phyloP scores from a whole-genome alignment of 2,329 filamentous ascomycete species.

The Penicillium sp. region DNA sequence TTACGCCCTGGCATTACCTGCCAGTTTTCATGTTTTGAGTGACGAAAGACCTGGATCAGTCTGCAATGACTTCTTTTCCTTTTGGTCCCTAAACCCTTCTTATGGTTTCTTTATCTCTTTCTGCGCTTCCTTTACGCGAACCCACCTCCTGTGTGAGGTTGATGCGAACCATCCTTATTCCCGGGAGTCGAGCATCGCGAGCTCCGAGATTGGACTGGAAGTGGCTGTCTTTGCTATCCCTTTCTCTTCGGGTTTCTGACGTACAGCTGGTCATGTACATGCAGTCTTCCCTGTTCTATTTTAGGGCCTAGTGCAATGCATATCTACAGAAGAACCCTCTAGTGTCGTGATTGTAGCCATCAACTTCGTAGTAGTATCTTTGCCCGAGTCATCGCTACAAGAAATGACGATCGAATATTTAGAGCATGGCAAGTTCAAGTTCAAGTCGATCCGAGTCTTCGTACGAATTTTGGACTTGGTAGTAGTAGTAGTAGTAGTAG shows the following conservation, averaged over 20 bases:
- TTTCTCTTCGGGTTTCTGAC: conserved; percentile 17
- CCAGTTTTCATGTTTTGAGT: conserved; percentile 13
- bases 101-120: conserved; percentile 2
- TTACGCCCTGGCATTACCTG: conserved; percentile 5
- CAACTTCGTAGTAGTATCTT: not conserved
- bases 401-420: too few species aligned
- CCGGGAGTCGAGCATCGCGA: conserved; percentile 3
- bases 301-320: conserved; percentile 21
- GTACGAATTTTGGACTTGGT: too few species aligned
- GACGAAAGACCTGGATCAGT: conserved; percentile 28
- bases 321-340: conserved; percentile 12
- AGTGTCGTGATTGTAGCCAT: not conserved
- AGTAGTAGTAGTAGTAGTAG: too few species aligned
- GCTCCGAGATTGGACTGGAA: conserved; percentile 9
- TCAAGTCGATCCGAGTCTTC: too few species aligned
- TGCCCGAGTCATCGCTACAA: not conserved
- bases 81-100: not conserved
- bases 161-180: conserved; percentile 8
- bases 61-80: conserved; percentile 25
- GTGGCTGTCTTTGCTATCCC: conserved; percentile 8
- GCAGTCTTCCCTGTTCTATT: conserved; percentile 10
- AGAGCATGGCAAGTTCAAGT: too few species aligned
- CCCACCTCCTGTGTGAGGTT: not conserved
- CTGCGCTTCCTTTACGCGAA: not conserved
- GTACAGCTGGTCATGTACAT: conserved; percentile 32